A percentile compares a stretch with the other conserved stretches of the same genome.
phyloP scores from a whole-genome alignment of 106 monocot genomes.

The Dendrobium catenatum region DNA sequence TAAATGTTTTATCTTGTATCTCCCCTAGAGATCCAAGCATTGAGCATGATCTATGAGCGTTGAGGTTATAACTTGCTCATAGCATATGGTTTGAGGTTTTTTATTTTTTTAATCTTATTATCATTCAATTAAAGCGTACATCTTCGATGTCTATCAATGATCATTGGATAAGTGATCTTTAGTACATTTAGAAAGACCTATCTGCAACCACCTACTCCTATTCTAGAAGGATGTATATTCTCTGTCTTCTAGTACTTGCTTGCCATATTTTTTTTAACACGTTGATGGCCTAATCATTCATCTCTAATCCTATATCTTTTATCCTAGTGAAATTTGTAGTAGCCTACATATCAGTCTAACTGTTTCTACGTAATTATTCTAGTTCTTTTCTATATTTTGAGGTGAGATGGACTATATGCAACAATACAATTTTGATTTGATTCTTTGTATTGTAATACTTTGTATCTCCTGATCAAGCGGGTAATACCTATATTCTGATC shows the following conservation, averaged over 20 bases:
- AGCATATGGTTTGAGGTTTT: not conserved
- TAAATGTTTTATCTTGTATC: not conserved
- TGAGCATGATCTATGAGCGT: too few species aligned
- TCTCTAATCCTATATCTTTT: not conserved
- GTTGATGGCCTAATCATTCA: not conserved
- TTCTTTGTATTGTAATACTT: not conserved
- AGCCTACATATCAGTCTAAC: not conserved
- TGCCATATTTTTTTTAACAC: not conserved
- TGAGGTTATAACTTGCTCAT: not conserved
- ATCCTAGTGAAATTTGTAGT: too few species aligned
- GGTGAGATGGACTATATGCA: not conserved
- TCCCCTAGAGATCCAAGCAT: not conserved
- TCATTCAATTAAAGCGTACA: not conserved
- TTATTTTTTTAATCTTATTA: not conserved
- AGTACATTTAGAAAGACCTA: not conserved
- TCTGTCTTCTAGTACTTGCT: too few species aligned
- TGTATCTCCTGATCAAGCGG: not conserved
- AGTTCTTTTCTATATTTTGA: not conserved
- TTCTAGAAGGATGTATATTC: not conserved
- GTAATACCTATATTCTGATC: not conserved
- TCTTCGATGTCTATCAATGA: not conserved
- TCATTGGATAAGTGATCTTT: not conserved
- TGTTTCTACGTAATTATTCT: not conserved
- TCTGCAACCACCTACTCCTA: not conserved
- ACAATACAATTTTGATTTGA: not conserved